Conservation (phyloP, 2,329 filamentous ascomycete genomes). For the Beauveria sp. region DNA sequence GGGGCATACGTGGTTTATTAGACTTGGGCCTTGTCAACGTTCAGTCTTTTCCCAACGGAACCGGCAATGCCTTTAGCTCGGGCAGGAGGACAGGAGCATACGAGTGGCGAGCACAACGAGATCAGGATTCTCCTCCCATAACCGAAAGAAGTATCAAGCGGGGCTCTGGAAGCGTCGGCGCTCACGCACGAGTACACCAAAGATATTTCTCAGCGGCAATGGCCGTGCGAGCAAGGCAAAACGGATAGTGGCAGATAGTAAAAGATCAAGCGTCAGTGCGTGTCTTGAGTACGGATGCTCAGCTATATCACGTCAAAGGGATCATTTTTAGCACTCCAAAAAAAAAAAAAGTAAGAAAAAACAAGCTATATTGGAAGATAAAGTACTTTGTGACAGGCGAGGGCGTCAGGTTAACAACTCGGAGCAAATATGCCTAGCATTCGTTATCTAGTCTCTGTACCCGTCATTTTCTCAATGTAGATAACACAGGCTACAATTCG, state of each 20-base stretch:
- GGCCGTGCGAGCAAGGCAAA: constrained; percentile 13
- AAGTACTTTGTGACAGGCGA: too few species aligned
- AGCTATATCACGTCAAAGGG: too few species aligned
- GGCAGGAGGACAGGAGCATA: constrained; percentile 11
- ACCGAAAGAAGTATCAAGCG: constrained; percentile 8
- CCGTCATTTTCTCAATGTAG: too few species aligned
- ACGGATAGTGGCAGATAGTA: constrained; percentile 14
- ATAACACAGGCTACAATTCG: too few species aligned
- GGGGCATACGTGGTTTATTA: constrained; percentile 17
- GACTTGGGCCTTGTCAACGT: constrained; percentile 17
- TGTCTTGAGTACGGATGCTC: too few species aligned
- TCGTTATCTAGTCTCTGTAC: too few species aligned
- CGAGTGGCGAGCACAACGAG: constrained; percentile 12
- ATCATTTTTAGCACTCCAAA: too few species aligned
- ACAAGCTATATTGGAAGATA: too few species aligned
- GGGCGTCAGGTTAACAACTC: too few species aligned
- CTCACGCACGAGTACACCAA: constrained; percentile 14
- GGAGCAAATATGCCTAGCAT: too few species aligned
- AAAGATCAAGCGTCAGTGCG: constrained; percentile 13
- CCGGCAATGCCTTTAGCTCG: constrained; percentile 16
- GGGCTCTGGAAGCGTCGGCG: constrained; percentile 14
- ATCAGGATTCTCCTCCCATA: constrained; percentile 11
- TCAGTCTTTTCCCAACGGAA: constrained; percentile 17
- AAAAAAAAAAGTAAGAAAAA: too few species aligned
- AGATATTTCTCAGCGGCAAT: constrained; percentile 14